Evolutionary conservation across 2,329 filamentous ascomycete species (phyloP).

Genomic region (Epichloe bromicola): DNA sequence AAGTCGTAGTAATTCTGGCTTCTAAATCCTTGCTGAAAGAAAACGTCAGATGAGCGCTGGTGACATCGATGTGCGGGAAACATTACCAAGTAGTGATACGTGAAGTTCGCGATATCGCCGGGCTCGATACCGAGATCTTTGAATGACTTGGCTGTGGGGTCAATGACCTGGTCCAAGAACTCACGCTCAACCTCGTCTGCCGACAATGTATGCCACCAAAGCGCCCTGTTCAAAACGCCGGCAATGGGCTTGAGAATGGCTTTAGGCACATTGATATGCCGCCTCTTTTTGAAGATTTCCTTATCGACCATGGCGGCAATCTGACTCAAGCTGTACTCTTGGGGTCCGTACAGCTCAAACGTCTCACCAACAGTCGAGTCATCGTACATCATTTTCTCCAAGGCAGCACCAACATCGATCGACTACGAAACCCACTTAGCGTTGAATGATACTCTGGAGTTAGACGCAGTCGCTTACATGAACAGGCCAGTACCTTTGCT

Average conservation of each 20-base stretch:
- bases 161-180: conserved; percentile 86
- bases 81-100: conserved; percentile 86
- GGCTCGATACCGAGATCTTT: conserved; percentile 85
- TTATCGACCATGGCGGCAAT: conserved; percentile 79
- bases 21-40: conserved; percentile 69
- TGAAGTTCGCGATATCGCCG: conserved; percentile 71
- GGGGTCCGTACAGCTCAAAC: conserved; percentile 88
- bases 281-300: conserved; percentile 85
- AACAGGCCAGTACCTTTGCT: conserved; percentile 80
- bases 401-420: conserved; percentile 78
- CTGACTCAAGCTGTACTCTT: conserved; percentile 79
- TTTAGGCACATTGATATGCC: conserved; percentile 87
- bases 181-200: conserved; percentile 83
- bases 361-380: conserved; percentile 84
- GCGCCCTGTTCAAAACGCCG: conserved; percentile 59
- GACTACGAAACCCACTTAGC: conserved; percentile 33
- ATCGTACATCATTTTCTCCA: conserved; percentile 83
- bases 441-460: neutral
- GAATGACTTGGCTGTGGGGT: conserved; percentile 86
- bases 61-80: neutral
- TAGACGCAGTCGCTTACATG: conserved; percentile 46
- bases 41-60: conserved; percentile 16
- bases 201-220: conserved; percentile 83
- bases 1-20: conserved; percentile 83
- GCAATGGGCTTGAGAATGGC: conserved; percentile 62